Base-by-base conservation (phyloP, 768 basidiomycete genomes). In the Dioszegia aurantiaca region DNA sequence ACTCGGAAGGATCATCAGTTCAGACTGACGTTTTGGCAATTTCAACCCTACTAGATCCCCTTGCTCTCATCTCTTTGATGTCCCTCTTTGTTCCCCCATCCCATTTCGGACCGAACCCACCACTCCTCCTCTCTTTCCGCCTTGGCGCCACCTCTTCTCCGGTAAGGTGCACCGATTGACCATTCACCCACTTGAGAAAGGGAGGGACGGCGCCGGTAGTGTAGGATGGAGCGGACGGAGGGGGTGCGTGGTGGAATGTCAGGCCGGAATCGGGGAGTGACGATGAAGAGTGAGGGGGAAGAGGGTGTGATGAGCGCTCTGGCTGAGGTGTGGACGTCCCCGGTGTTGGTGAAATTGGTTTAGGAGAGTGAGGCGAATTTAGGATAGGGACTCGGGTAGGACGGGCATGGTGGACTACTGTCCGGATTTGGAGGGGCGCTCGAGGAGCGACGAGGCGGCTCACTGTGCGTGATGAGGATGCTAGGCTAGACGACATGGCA, bases 161-260 rank as follows among this genome's bases (percentile, higher is more conserved):
- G 14, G 64, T 62, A 19, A 64, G 43, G 19, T 46, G 45, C 24
- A 73, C 62, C 10, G 24, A 30, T 21, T 69, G 41, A 0, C 72
- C 73, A 1, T 54, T 51, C 4, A 70, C 17, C 75, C 75, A 77
- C 45, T 60, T 40, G 8, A 77, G 23, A 17, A 77, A 39, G n/a
- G 56, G 49, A 3, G 75, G 73, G 1, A 71, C 59, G 3, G 46
- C 42, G 0, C 75, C 75, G 11, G 65, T 68, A 4, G 67, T 70
- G 30, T 73, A 77, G 11, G 40, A 60, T 21, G 73, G 73, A 8
- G 68, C 61, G 8, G 72, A 61, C 12, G 75, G 62, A 9, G 75
- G 73, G 6, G 75, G 75, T 2, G 72, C 67, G 47, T 77, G 67
- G 41, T 75, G 72, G 39, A 75, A 64, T 33, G 62, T 67, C 37